phyloP scores from a whole-genome alignment of 306 rosid genomes.

The Lathyrus sativus region DNA sequence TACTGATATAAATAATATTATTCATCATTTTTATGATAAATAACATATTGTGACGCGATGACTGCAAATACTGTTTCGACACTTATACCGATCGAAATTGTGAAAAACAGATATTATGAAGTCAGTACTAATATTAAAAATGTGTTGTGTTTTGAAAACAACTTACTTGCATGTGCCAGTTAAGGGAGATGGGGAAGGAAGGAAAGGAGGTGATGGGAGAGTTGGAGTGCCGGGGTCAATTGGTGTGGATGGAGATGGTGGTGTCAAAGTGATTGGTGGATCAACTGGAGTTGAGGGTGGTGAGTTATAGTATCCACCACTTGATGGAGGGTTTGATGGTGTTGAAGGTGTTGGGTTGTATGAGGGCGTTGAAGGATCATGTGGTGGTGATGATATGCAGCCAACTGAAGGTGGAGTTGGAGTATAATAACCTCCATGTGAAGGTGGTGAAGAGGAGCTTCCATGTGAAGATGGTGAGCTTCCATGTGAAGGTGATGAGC shows the following conservation, averaged over 20 bases:
- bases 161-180: constrained; percentile 90
- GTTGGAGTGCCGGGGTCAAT: constrained; percentile 52
- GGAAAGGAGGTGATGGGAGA: constrained; percentile 64
- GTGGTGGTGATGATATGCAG: constrained; percentile 59
- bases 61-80: too few species aligned
- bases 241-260: constrained; percentile 71
- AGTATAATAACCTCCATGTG: constrained; percentile 51
- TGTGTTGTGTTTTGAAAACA: constrained; percentile 8
- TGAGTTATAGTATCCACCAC: constrained; percentile 55
- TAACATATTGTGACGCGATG: too few species aligned
- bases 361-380: constrained; percentile 44
- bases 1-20: too few species aligned
- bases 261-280: constrained; percentile 1
- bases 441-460: constrained; percentile 54
- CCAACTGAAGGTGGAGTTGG: constrained; percentile 62
- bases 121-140: background rate
- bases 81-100: too few species aligned
- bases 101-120: background rate
- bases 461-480: constrained; percentile 51
- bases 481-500: constrained; percentile 54
- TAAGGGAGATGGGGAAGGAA: constrained; percentile 76
- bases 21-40: too few species aligned
- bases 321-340: constrained; percentile 56
- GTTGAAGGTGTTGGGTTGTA: constrained; percentile 35
- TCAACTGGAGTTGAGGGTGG: constrained; percentile 51